A percentile compares a stretch with the other conserved stretches of the same genome.
Evolutionary conservation across 148 eudicot species (phyloP).

Genomic region (Diospyros kaki): DNA sequence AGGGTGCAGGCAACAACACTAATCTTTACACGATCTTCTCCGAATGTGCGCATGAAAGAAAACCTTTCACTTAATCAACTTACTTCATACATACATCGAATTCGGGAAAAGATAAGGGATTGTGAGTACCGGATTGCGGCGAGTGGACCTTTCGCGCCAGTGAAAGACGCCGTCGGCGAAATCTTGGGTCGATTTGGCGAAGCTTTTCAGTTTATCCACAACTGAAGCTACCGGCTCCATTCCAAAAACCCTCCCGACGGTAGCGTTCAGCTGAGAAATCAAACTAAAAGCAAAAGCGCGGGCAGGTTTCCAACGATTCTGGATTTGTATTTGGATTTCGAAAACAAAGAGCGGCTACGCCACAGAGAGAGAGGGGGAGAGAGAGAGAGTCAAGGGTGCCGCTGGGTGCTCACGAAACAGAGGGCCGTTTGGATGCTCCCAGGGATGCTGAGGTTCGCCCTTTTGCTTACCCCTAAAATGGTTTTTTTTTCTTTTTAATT

Average conservation of each 20-base stretch:
- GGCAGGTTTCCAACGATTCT: no score
- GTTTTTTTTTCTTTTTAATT: no score
- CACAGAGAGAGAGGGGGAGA: background rate
- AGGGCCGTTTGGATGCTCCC: no score
- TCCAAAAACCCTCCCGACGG: background rate
- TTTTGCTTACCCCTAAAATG: no score
- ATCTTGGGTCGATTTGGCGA: constrained; percentile 51
- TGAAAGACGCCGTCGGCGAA: constrained; percentile 34
- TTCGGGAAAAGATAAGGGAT: background rate
- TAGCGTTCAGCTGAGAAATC: background rate
- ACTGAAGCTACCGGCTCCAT: constrained; percentile 49
- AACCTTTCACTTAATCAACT: no score
- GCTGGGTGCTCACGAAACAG: background rate
- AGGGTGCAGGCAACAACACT: no score
- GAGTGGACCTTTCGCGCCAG: constrained; percentile 27
- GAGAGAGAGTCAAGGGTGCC: background rate
- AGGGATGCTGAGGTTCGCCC: no score
- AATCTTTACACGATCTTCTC: no score
- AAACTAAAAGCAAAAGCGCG: background rate
- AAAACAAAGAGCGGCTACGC: constrained; percentile 5
- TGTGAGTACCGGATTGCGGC: constrained; percentile 58
- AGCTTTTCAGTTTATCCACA: constrained; percentile 35
- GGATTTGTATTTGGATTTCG: background rate
- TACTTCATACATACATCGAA: background rate
- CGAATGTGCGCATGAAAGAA: background rate